A percentile compares a stretch with the other conserved stretches of the same genome.
These are phyloP conservation scores for Nepenthes alata DNA, from an alignment of 179 eudicot genomes.

Conservation along the genomic window DNA sequence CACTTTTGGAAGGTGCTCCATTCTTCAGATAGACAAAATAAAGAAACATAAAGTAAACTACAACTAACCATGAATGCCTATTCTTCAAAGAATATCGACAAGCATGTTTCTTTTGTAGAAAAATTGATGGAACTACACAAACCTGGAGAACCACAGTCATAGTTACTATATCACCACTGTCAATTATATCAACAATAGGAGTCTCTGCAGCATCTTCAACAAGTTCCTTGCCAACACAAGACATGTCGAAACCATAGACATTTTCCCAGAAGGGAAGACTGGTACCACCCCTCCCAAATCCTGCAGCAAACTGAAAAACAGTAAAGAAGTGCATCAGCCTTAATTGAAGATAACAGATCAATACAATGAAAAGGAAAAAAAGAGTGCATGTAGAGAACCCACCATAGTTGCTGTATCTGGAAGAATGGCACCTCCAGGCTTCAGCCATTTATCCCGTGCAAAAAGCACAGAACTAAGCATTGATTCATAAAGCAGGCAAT, in stretches of 20 bases:
- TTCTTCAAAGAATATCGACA: not conserved
- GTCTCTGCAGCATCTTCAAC: slow-evolving; percentile 58
- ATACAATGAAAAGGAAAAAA: not conserved
- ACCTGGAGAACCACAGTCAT: slow-evolving; percentile 72
- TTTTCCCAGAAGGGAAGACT: slow-evolving; percentile 88
- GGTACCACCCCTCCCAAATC: slow-evolving; percentile 86
- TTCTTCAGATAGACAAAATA: too few species aligned
- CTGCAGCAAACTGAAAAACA: slow-evolving; percentile 67
- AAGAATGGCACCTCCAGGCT: slow-evolving; percentile 93
- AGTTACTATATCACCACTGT: slow-evolving; percentile 58
- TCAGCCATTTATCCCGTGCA: slow-evolving; percentile 90
- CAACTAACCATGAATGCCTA: too few species aligned
- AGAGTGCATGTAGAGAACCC: slow-evolving; percentile 8
- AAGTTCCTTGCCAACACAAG: slow-evolving; percentile 78
- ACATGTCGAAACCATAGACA: slow-evolving; percentile 85
- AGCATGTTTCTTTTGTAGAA: not conserved
- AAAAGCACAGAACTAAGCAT: slow-evolving; percentile 81
- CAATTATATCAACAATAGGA: slow-evolving; percentile 81
- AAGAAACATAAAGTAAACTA: too few species aligned
- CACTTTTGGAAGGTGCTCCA: too few species aligned
- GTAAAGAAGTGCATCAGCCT: slow-evolving; percentile 8
- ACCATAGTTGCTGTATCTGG: slow-evolving; percentile 96
- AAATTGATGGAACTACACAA: slow-evolving; percentile 1
- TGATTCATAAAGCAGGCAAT: slow-evolving; percentile 87
- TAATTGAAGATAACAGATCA: slow-evolving; percentile 1